These are phyloP conservation scores for Neurospora tetraspora DNA, from an alignment of 495 filamentous ascomycete species.

Conservation along the genomic window DNA sequence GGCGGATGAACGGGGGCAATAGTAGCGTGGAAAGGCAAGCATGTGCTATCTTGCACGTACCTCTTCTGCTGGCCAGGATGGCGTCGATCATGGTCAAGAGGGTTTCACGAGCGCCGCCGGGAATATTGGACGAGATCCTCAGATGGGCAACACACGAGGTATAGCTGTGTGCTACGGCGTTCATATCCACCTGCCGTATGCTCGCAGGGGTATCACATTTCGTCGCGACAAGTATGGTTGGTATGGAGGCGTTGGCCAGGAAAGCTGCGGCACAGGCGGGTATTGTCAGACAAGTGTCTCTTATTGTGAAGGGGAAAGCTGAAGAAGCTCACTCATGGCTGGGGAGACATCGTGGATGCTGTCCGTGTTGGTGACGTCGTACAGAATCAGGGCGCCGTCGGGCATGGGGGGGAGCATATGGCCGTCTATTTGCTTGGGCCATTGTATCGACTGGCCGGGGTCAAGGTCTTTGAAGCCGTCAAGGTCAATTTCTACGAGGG, in stretches of 20 bases:
- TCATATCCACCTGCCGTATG: constrained; percentile 48
- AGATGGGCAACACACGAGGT: constrained; percentile 57
- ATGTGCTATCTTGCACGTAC: constrained; percentile 39
- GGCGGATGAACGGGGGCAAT: not conserved
- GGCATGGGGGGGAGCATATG: constrained; percentile 53
- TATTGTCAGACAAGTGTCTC: not conserved
- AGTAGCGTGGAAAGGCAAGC: not conserved
- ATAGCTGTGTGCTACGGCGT: constrained; percentile 48
- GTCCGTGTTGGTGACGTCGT: constrained; percentile 69
- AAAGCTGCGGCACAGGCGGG: constrained; percentile 44
- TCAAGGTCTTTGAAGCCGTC: constrained; percentile 54
- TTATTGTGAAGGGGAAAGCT: not conserved
- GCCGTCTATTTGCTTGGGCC: constrained; percentile 66
- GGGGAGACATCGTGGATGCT: constrained; percentile 58
- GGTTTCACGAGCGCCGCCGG: constrained; percentile 68
- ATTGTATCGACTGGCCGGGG: constrained; percentile 57
- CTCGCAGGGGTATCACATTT: constrained; percentile 68
- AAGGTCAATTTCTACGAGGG: constrained; percentile 66
- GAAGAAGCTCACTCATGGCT: constrained; percentile 56
- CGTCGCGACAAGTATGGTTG: constrained; percentile 68
- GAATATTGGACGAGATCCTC: constrained; percentile 57
- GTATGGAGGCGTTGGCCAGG: constrained; percentile 54
- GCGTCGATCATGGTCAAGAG: constrained; percentile 65
- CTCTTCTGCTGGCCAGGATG: constrained; percentile 52
- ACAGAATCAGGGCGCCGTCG: constrained; percentile 74